Evolutionary conservation across 2,329 filamentous ascomycete genomes (phyloP), one percentile per base, ranked within the genome.

Genomic region (Aureobasidium sp.): DNA sequence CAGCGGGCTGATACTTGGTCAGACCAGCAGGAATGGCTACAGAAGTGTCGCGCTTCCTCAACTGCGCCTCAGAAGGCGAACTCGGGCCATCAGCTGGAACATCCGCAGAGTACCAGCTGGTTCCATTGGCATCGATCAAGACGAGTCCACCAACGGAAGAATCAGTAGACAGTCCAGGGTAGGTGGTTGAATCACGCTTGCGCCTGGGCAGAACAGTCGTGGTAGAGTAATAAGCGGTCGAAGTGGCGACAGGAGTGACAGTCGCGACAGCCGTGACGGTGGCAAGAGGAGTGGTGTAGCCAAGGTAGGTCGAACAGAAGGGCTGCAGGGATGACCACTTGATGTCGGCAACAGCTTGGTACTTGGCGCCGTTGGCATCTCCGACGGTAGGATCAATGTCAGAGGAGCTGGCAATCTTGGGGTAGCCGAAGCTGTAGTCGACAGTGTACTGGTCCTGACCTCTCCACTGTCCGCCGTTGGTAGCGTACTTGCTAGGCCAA

Each of bases 401-500:
- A 15, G 47, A 5, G 27, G 31, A 34, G 31, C 31, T 34, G 31
- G 57, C 48, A 4, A 53, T 45, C 25, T 63, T 63, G 20, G 39
- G 20, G 34, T 42, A 65, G 22, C 53, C 36, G 49, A 61, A 66
- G 42, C 52, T 61, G 64, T 65, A 63, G 14, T 15, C 7, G 29
- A 66, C 51, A 14, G 51, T 12, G 58, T 61, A 66, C 3, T 58
- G 52, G n/a, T 66, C 64, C 44, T 44, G 29, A 3, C 65, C 65
- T 25, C 62, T 44, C 39, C 36, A 48, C 41, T 65, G 62, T 12
- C 65, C 64, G 3, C n/a, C 36, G 44, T 66, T 66, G 17, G 44
- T 57, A 71, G 70, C 65, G 25, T 64, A 65, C 4, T 22, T 41
- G 12, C 20, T 25, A 15, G 53, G 49, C 66, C 66, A 67, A 5